Percentiles rank a stretch among this genome's conserved stretches.
Conservation (phyloP, 148 eudicot species). For the Simmondsia chinensis region DNA sequence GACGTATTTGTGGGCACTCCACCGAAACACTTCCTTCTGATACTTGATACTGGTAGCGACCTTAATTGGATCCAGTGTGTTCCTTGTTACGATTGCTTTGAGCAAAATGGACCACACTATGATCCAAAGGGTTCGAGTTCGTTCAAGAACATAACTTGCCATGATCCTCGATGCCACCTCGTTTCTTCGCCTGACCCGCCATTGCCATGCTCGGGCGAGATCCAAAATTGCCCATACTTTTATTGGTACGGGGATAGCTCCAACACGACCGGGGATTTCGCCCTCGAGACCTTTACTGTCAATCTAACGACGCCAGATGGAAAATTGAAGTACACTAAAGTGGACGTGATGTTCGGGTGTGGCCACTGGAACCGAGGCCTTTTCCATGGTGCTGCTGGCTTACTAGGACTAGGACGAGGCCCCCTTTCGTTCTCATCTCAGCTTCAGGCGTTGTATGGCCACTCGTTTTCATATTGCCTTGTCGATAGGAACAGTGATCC, state of each 20-base stretch:
- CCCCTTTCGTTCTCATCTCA: conserved; percentile 90
- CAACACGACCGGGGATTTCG: conserved; percentile 89
- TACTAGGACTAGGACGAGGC: conserved; percentile 86
- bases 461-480: conserved; percentile 89
- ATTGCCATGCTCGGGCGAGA: conserved; percentile 23
- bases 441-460: conserved; percentile 67
- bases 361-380: conserved; percentile 98
- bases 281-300: conserved; percentile 78
- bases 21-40: conserved; percentile 62
- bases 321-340: conserved; percentile 33
- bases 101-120: conserved; percentile 69
- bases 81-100: conserved; percentile 84
- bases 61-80: conserved; percentile 89
- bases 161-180: conserved; percentile 58
- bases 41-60: conserved; percentile 95
- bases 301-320: conserved; percentile 50
- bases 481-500: conserved; percentile 72
- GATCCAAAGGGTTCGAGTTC: conserved; percentile 53
- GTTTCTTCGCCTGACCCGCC: conserved; percentile 75
- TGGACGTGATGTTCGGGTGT: conserved; percentile 88
- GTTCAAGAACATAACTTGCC: conserved; percentile 51
- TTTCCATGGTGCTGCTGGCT: conserved; percentile 94
- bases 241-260: conserved; percentile 99
- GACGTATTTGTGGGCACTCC: conserved; percentile 91
- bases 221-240: conserved; percentile 69